These are phyloP conservation scores for Withania somnifera DNA, from an alignment of 305 asterid genomes.

Conservation along the genomic window DNA sequence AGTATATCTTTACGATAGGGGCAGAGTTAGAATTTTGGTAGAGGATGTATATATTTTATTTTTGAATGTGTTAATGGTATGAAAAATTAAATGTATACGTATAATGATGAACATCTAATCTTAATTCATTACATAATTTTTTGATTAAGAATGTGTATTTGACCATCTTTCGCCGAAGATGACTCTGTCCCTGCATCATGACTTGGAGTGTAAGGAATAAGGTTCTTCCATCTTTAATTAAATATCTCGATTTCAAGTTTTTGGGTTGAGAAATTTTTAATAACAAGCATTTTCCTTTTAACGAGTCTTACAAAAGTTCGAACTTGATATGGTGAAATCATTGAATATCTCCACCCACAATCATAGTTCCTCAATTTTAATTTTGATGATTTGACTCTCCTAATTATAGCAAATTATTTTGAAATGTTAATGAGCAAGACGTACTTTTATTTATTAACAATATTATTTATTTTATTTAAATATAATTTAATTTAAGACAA, in stretches of 20 bases:
- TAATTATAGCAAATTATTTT: background rate
- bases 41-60: no score
- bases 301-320: background rate
- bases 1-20: no score
- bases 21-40: no score
- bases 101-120: no score
- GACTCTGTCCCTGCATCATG: no score
- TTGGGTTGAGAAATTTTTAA: fast-evolving
- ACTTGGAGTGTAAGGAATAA: fast-evolving
- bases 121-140: no score
- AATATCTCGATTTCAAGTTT: background rate
- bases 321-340: background rate
- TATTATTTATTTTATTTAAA: background rate
- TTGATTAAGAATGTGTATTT: no score
- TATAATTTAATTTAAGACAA: background rate
- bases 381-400: background rate
- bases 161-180: no score
- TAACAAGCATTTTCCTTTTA: background rate
- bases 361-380: background rate
- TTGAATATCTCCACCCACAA: background rate
- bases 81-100: no score
- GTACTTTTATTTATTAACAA: background rate
- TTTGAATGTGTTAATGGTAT: no score
- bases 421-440: background rate
- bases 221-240: background rate